Percentiles rank a stretch among this genome's conserved stretches.
Conservation (phyloP, 2,329 filamentous ascomycete genomes). For the Xylariaceae sp. region DNA sequence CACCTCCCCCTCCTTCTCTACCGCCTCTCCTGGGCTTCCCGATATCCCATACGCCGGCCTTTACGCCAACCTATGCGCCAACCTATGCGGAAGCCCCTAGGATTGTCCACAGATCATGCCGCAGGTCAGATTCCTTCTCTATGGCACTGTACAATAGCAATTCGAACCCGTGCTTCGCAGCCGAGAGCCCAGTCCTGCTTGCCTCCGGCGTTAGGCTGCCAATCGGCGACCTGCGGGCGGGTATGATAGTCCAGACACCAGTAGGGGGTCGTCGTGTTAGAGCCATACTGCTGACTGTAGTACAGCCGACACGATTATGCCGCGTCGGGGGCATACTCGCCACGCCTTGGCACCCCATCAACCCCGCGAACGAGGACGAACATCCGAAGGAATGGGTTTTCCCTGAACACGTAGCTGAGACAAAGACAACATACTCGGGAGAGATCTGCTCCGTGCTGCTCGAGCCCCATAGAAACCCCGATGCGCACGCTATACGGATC, state of each 20-base stretch:
- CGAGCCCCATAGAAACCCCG: constrained; percentile 40
- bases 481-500: constrained; percentile 49
- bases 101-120: too few species aligned
- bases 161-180: constrained; percentile 49
- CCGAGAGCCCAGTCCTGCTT: constrained; percentile 44
- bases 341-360: constrained; percentile 59
- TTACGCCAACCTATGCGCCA: too few species aligned
- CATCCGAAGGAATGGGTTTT: constrained; percentile 42
- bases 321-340: constrained; percentile 46
- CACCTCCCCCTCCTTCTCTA: constrained; percentile 39
- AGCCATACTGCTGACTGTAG: constrained; percentile 48
- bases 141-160: constrained; percentile 37
- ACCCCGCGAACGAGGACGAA: constrained; percentile 11
- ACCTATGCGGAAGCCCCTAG: too few species aligned
- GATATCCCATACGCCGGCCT: background rate
- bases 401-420: constrained; percentile 38
- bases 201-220: constrained; percentile 38
- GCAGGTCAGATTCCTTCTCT: background rate
- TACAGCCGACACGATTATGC: constrained; percentile 41
- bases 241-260: constrained; percentile 49
- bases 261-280: constrained; percentile 45
- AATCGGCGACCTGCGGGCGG: constrained; percentile 43
- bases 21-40: background rate
- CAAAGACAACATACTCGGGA: constrained; percentile 43
- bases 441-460: constrained; percentile 55